Evolutionary conservation across 768 basidiomycete species (phyloP).

Genomic region (Mycena metata): DNA sequence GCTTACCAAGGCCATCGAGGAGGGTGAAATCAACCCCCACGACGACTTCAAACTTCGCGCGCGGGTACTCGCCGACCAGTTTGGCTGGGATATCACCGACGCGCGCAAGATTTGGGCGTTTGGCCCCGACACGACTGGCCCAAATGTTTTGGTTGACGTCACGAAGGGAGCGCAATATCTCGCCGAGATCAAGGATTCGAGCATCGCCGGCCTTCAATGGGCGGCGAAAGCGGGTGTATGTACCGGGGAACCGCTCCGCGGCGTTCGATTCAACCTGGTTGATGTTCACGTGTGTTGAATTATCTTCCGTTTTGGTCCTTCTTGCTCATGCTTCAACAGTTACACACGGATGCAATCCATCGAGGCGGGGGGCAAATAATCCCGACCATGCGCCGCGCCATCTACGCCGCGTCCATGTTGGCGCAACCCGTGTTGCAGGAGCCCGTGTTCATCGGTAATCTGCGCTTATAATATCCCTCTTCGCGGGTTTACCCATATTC

Average conservation of each 20-base stretch:
- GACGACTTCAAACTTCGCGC: constrained; percentile 98
- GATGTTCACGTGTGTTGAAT: constrained; percentile 84
- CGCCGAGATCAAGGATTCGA: constrained; percentile 99
- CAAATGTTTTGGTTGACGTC: constrained; percentile 96
- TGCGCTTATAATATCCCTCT: neutral
- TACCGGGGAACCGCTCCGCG: constrained; percentile 98
- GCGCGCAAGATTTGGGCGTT: constrained; percentile 99
- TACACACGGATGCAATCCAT: constrained; percentile 98
- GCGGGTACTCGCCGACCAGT: constrained; percentile 95
- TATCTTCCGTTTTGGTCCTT: neutral
- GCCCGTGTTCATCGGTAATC: constrained; percentile 91
- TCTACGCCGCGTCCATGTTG: constrained; percentile 94
- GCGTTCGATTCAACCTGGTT: constrained; percentile 93
- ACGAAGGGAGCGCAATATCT: constrained; percentile 99
- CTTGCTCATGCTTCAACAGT: constrained; percentile 55
- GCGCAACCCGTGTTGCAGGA: constrained; percentile 94
- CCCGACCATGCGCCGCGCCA: constrained; percentile 94
- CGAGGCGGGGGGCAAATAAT: constrained; percentile 99
- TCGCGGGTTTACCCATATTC: neutral
- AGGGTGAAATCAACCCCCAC: constrained; percentile 84
- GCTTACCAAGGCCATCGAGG: constrained; percentile 92
- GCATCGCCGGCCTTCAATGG: constrained; percentile 99
- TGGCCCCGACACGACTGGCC: constrained; percentile 96
- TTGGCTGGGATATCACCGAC: constrained; percentile 98
- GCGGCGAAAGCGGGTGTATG: constrained; percentile 98